These are phyloP conservation scores for Moesziomyces sp. DNA, from an alignment of 1,284 basidiomycete genomes.

Conservation along the genomic window DNA sequence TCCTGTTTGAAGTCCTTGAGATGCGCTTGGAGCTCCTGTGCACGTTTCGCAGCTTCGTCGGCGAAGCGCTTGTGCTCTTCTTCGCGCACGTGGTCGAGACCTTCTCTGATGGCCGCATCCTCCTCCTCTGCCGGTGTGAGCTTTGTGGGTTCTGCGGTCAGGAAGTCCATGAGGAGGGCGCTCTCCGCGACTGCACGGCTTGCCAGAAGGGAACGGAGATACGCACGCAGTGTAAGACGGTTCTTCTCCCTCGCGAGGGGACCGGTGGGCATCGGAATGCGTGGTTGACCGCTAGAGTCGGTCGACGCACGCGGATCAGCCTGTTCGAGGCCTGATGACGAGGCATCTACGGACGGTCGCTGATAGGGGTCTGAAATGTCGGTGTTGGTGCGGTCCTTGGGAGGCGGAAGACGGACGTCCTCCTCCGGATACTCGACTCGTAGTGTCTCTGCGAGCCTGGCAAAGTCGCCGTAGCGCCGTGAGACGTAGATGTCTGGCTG, in stretches of 20 bases:
- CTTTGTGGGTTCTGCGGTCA: conserved; percentile 80
- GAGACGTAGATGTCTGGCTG: conserved; percentile 85
- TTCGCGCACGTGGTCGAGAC: conserved; percentile 88
- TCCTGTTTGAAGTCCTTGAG: conserved; percentile 90
- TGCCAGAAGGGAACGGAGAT: conserved; percentile 81
- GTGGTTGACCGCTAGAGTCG: conserved; percentile 23
- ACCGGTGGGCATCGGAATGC: conserved; percentile 57
- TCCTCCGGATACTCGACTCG: conserved; percentile 58
- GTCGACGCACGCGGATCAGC: conserved; percentile 19
- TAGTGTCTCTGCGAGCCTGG: conserved; percentile 64
- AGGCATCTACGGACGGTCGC: conserved; percentile 8
- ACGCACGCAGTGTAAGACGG: conserved; percentile 89
- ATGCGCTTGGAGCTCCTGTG: conserved; percentile 85
- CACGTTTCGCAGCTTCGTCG: conserved; percentile 84
- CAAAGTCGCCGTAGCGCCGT: conserved; percentile 93
- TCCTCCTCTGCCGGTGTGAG: conserved; percentile 80
- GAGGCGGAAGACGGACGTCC: conserved; percentile 51
- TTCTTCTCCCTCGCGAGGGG: conserved; percentile 80
- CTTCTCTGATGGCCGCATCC: conserved; percentile 83
- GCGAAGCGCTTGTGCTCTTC: conserved; percentile 87
- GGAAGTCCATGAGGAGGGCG: conserved; percentile 84
- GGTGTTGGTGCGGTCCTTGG: conserved; percentile 58
- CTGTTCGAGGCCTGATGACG: conserved; percentile 3
- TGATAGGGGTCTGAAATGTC: conserved; percentile 43
- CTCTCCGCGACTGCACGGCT: conserved; percentile 82